Conservation (phyloP, 768 basidiomycete genomes). For the Daedalea quercina region DNA sequence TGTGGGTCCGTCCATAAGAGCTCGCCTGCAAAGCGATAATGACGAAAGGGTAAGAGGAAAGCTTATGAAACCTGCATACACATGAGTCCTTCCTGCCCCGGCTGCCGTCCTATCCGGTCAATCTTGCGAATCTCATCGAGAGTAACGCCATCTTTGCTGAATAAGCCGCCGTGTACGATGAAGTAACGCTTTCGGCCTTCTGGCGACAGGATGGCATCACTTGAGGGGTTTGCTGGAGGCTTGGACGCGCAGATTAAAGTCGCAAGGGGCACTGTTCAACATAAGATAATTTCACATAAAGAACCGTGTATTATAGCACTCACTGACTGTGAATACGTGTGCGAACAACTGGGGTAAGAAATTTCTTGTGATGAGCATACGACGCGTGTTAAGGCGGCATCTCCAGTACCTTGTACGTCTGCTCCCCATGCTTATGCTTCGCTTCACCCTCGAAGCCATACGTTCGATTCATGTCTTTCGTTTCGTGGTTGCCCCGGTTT, state of each 20-base stretch:
- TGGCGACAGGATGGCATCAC: slow-evolving; percentile 67
- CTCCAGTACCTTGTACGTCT: slow-evolving; percentile 74
- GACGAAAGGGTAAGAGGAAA: slow-evolving; percentile 3
- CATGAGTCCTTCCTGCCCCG: slow-evolving; percentile 93
- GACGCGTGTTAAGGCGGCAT: not conserved
- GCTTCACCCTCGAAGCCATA: slow-evolving; percentile 96
- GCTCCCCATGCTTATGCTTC: slow-evolving; percentile 94
- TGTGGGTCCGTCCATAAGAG: slow-evolving; percentile 97
- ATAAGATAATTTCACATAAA: not conserved
- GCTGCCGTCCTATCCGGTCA: slow-evolving; percentile 81
- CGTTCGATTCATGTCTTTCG: slow-evolving; percentile 93
- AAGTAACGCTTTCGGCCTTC: slow-evolving; percentile 86
- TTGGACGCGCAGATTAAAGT: slow-evolving; percentile 77
- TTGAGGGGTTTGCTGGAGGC: slow-evolving; percentile 33
- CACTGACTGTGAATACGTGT: slow-evolving; percentile 86
- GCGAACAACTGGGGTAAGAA: slow-evolving; percentile 65
- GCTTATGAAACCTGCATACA: slow-evolving; percentile 49
- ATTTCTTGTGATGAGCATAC: slow-evolving; percentile 2
- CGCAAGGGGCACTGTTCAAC: slow-evolving; percentile 71
- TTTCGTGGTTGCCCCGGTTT: slow-evolving; percentile 96
- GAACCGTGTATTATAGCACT: slow-evolving; percentile 74
- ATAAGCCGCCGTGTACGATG: slow-evolving; percentile 93
- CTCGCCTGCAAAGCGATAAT: slow-evolving; percentile 45
- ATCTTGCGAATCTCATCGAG: slow-evolving; percentile 90
- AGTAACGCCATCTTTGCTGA: slow-evolving; percentile 93